Percentiles rank a stretch among this genome's conserved stretches.
These are phyloP conservation scores for Nicotiana otophora DNA, from an alignment of 257 asterid species.

Conservation along the genomic window DNA sequence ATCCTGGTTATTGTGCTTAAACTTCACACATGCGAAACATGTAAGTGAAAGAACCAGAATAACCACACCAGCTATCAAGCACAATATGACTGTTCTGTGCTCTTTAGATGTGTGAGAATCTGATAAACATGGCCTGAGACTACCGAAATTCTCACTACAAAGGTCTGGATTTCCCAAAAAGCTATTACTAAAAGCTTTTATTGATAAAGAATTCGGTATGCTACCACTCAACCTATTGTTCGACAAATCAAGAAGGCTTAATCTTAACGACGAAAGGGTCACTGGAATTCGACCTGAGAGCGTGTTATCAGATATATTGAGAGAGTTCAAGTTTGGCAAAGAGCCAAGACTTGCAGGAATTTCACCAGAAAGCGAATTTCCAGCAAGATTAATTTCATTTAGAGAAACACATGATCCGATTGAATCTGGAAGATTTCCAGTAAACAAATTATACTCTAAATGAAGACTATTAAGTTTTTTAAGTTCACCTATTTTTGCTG, in stretches of 20 bases:
- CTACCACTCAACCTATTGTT: constrained; percentile 27
- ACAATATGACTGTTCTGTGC: constrained; percentile 12
- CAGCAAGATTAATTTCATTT: constrained; percentile 26
- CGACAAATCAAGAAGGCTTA: constrained; percentile 41
- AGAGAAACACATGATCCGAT: constrained; percentile 35
- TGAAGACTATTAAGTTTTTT: constrained; percentile 25
- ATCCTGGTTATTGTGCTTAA: constrained; percentile 5
- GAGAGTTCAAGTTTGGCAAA: constrained; percentile 29
- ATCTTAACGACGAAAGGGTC: constrained; percentile 23
- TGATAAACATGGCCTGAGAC: constrained; percentile 24
- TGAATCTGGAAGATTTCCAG: constrained; percentile 34
- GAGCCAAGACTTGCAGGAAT: constrained; percentile 36
- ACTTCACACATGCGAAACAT: constrained; percentile 21
- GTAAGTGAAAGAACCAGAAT: constrained; percentile 18
- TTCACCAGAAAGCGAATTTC: constrained; percentile 26
- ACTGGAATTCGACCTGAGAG: constrained; percentile 35
- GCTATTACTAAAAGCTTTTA: constrained; percentile 24
- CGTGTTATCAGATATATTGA: constrained; percentile 32
- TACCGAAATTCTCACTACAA: constrained; percentile 20
- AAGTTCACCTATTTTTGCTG: constrained; percentile 23
- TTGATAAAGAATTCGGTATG: constrained; percentile 31
- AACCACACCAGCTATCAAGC: constrained; percentile 25
- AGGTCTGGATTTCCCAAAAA: constrained; percentile 38
- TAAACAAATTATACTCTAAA: constrained; percentile 27
- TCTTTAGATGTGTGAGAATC: constrained; percentile 10